phyloP scores from a whole-genome alignment of 2,329 filamentous ascomycete species.

The Diaporthe sp. region DNA sequence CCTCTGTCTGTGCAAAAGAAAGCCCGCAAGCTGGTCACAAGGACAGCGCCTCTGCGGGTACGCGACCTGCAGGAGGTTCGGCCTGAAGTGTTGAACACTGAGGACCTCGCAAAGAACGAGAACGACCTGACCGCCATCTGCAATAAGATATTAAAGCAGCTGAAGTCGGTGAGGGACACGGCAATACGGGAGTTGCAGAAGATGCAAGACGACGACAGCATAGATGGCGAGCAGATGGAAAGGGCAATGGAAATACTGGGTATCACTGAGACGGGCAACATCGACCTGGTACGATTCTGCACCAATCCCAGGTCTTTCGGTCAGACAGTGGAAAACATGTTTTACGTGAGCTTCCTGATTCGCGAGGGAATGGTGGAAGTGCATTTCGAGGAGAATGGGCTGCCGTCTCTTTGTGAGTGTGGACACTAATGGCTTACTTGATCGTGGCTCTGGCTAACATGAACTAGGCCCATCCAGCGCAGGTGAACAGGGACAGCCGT shows the following conservation, averaged over 20 bases:
- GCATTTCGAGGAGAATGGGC: constrained; percentile 75
- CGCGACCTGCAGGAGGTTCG: constrained; percentile 76
- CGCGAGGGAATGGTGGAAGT: constrained; percentile 84
- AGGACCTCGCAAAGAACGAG: constrained; percentile 80
- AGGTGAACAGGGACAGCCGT: constrained; percentile 52
- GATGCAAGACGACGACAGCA: constrained; percentile 56
- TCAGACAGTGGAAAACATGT: constrained; percentile 96
- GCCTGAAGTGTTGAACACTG: constrained; percentile 80
- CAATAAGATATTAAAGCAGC: constrained; percentile 73
- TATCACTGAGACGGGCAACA: constrained; percentile 74
- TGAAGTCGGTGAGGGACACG: constrained; percentile 61
- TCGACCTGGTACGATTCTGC: constrained; percentile 86
- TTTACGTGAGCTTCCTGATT: constrained; percentile 95
- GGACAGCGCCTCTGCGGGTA: constrained; percentile 76
- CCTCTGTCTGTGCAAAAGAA: constrained; percentile 92
- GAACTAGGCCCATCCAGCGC: constrained; percentile 9
- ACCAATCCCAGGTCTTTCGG: constrained; percentile 92
- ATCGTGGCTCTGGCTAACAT: background rate
- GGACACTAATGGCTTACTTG: background rate
- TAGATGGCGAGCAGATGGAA: constrained; percentile 56
- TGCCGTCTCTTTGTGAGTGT: constrained; percentile 83
- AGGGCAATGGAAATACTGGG: constrained; percentile 73
- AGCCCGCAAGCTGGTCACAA: constrained; percentile 74
- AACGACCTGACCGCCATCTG: constrained; percentile 85
- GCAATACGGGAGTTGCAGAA: constrained; percentile 57